Conservation (phyloP, 2,329 filamentous ascomycete species). For the Fusarium oxysporum region DNA sequence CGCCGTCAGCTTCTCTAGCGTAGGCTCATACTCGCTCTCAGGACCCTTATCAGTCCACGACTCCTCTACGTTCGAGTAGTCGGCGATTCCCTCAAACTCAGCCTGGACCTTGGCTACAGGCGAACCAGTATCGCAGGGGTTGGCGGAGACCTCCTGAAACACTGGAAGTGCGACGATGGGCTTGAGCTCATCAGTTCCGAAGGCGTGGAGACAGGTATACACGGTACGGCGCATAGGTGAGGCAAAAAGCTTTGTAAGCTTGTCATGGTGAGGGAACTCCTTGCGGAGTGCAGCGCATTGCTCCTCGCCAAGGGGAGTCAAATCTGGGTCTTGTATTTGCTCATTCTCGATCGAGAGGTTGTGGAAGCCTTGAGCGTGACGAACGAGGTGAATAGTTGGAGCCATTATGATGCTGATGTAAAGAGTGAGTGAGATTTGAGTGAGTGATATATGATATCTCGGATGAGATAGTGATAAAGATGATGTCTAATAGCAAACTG, state of each 20-base stretch:
- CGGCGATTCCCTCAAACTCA: conserved; percentile 73
- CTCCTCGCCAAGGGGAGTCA: conserved; percentile 79
- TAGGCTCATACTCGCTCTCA: conserved; percentile 59
- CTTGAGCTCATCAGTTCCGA: conserved; percentile 63
- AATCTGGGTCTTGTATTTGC: conserved; percentile 77
- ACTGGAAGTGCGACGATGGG: conserved; percentile 76
- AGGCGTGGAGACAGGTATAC: conserved; percentile 78
- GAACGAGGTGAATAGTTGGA: conserved; percentile 73
- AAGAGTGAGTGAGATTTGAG: not conserved
- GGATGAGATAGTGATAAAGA: not conserved
- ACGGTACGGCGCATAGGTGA: conserved; percentile 86
- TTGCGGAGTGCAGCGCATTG: conserved; percentile 76
- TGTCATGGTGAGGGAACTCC: conserved; percentile 72
- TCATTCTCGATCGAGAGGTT: conserved; percentile 80
- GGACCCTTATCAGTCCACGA: conserved; percentile 78
- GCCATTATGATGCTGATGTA: conserved; percentile 54
- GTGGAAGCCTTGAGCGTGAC: conserved; percentile 84
- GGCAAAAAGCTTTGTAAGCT: conserved; percentile 77
- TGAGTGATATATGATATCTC: conserved; percentile 9
- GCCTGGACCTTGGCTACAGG: conserved; percentile 63
- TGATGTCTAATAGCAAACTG: not conserved
- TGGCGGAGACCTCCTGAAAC: conserved; percentile 80
- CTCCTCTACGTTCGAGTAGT: conserved; percentile 69
- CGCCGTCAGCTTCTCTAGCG: conserved; percentile 64
- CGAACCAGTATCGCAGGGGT: conserved; percentile 82